phyloP scores from a whole-genome alignment of 75 land plant genomes.

The Pinus taeda region DNA sequence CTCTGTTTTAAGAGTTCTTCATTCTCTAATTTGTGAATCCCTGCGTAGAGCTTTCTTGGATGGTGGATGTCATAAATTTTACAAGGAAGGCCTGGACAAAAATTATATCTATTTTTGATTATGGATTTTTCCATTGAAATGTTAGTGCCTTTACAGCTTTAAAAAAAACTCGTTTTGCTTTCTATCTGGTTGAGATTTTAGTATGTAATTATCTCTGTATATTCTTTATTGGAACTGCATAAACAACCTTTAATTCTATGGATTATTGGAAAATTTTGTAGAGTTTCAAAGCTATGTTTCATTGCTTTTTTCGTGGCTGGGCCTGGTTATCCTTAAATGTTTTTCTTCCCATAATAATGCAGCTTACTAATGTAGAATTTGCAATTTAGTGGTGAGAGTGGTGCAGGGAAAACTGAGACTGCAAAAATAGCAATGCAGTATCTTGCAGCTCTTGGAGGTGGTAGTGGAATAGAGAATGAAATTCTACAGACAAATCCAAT shows the following conservation, averaged over 20 bases:
- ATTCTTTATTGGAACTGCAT: no score
- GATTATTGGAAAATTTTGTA: no score
- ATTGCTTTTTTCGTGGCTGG: neutral
- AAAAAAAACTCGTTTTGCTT: neutral
- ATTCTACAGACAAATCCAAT: constrained; percentile 76
- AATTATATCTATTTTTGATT: neutral
- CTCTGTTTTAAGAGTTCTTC: no score
- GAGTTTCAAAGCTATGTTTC: neutral
- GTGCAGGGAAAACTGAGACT: constrained; percentile 98
- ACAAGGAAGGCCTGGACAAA: neutral
- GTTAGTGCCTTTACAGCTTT: neutral
- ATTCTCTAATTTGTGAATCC: no score
- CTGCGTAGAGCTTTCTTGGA: neutral
- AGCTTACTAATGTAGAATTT: neutral
- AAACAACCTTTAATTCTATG: no score
- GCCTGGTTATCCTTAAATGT: neutral
- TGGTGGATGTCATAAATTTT: neutral
- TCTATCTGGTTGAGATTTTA: no score
- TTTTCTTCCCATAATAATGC: neutral
- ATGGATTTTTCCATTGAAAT: neutral
- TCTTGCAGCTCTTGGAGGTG: constrained; percentile 88
- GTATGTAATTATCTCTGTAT: no score
- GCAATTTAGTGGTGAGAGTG: constrained; percentile 90
- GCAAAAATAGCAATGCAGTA: constrained; percentile 97
- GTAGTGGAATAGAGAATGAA: constrained; percentile 73